Base-by-base conservation (phyloP, 176 grass and related monocot genomes). In the Eragrostis curvula region DNA sequence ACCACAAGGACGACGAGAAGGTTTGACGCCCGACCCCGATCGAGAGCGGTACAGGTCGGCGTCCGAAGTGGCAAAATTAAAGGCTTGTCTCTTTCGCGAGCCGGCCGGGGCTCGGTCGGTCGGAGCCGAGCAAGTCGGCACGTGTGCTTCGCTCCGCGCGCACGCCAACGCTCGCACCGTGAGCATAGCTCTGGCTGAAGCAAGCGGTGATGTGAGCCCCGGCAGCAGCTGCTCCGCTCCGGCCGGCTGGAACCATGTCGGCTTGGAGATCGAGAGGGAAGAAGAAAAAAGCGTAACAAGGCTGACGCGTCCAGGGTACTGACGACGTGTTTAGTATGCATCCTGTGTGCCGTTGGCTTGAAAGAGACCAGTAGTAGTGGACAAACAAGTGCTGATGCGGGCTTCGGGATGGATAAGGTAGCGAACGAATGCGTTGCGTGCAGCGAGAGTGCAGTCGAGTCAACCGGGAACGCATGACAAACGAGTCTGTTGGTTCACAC, bases 11-110 rank as follows among this genome's bases (percentile, higher is more conserved):
- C 51, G 23, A 1, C 73, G 73, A 18, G 25, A 62, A 48, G 24
- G 23, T 28, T 36, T 24, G 21, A 59, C 47, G 47, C 0, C 56
- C 16, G 2, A 3, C 16, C 56, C 4, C 1, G 21, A 55, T 5
- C 12, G n/a, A 8, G 57, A 17, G 23, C 75, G 71, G 81, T 75
- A 74, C 24, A 67, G 61, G 45, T 18, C 60, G 44, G 43, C 75
- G 45, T 58, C 62, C 62, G 72, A 47, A 40, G 71, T 68, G 60
- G 24, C 36, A 2, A 8, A 43, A 15, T 20, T n/a, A 21, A 74
- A 30, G 44, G 14, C 14, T 56, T 17, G 68, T 50, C 56, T 6
- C 56, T 82, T 63, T 61, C 69, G 44, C 51, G 23, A 9, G 21
- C 9, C 23, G 57, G 23, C 14, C n/a, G 21, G 64, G 30, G 5